Evolutionary conservation across 805 yeast genomes (phyloP), one percentile per base, ranked within the genome.

Genomic region (Candida khao-thaluensis): DNA sequence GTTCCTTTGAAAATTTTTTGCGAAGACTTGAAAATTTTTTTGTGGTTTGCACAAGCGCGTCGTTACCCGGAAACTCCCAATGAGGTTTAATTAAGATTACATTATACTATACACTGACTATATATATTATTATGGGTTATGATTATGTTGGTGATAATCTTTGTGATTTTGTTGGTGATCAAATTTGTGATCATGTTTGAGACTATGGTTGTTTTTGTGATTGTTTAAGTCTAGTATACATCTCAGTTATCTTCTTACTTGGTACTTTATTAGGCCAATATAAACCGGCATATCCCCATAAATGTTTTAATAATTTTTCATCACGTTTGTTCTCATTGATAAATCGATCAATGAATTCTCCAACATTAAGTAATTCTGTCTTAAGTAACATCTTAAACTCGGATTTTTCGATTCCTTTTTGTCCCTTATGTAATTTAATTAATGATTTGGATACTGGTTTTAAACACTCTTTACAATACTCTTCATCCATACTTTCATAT

Each of bases 221-320:
- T 32, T 37, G 28, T 45, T 70, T 74, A 43, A 81, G 62, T 60
- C 82, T 78, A 44, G 65, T 71, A 60, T 86, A 89, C 96, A 89
- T 88, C 21, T 77, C 81, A 53, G 74, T 72, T 45, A 88, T 77
- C 63, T 83, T 83, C 26, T 69, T 61, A 44, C 91, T 82, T 29
- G 84, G 78, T n/a, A 82, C 96, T 45, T 76, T 75, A 3, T 80
- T 85, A 2, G 96, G 96, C 96, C 96, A 88, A 64, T 80, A 88
- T 38, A 77, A 74, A 15, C 89, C 73, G 4, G 93, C 87, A 57
- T 82, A 87, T 21, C 85, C 76, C 96, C 96, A 88, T 43, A 88
- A 62, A 52, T 87, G 93, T 55, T 76, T 81, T 41, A 69, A 66
- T 42, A 65, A 50, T 52, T 69, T 74, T 5, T 61, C 69, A 22